These are phyloP conservation scores for Physaria fendleri DNA, from an alignment of 345 rosid genomes.

Conservation along the genomic window DNA sequence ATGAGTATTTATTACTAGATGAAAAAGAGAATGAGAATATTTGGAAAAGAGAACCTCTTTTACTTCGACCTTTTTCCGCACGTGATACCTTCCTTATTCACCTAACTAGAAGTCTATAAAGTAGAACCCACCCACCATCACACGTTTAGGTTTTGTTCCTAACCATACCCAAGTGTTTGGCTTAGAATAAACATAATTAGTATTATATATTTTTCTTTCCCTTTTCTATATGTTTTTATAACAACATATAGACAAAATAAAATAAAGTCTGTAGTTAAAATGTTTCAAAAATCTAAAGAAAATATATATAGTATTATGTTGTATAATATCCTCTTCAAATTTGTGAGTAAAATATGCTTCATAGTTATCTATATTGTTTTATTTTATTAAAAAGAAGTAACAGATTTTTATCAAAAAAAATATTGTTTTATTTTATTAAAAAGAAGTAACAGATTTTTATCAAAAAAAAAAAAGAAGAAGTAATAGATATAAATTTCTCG, in stretches of 20 bases:
- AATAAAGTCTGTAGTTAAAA: too few relatives aligned
- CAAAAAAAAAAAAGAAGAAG: not conserved
- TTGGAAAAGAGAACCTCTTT: not conserved
- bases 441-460: too few relatives aligned
- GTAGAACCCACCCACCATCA: conserved; percentile 7
- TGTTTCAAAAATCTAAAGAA: too few relatives aligned
- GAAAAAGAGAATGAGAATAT: not conserved
- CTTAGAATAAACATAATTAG: not conserved
- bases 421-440: not conserved
- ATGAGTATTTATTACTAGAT: not conserved
- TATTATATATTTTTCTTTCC: not conserved
- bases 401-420: too few relatives aligned
- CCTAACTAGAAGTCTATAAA: conserved; percentile 16
- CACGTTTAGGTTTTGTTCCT: not conserved
- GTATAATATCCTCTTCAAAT: too few relatives aligned
- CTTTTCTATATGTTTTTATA: too few relatives aligned
- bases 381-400: too few relatives aligned
- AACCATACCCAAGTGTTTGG: not conserved
- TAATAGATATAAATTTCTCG: not conserved
- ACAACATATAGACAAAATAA: too few relatives aligned
- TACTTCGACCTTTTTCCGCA: not conserved
- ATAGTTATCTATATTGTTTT: too few relatives aligned
- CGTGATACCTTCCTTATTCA: conserved; percentile 7
- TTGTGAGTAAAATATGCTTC: too few relatives aligned
- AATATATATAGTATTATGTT: too few relatives aligned